Percentiles rank a stretch among this genome's conserved stretches.
Evolutionary conservation across 805 yeast species (phyloP).

Genomic region (Yarrowia sp.): DNA sequence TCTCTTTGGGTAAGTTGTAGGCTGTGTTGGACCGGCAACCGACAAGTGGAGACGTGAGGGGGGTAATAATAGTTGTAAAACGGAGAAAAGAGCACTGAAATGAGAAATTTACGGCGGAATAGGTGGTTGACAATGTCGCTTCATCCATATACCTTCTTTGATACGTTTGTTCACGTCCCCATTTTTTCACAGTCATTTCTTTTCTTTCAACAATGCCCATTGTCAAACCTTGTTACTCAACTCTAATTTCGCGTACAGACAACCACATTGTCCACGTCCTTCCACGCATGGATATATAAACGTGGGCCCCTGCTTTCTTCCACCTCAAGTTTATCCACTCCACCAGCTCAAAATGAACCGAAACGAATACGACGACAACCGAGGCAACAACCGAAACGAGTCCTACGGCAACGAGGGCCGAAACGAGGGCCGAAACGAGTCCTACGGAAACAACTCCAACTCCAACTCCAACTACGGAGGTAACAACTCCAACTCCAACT

Average conservation of each 20-base stretch:
- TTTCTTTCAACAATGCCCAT: constrained; percentile 15
- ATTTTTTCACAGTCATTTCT: not conserved
- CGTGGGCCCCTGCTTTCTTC: not conserved
- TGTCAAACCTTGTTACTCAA: not conserved
- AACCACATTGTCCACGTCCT: not conserved
- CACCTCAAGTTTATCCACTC: not conserved
- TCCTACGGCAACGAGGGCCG: not conserved
- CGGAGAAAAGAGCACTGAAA: too few relatives aligned
- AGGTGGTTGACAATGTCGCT: too few relatives aligned
- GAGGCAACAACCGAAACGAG: too few relatives aligned
- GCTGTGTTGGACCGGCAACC: constrained; percentile 12
- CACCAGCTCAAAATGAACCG: constrained; percentile 17
- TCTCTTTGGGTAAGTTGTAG: not conserved
- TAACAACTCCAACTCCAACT: not conserved
- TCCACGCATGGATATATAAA: constrained; percentile 7
- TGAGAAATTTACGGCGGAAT: too few relatives aligned
- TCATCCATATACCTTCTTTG: too few relatives aligned
- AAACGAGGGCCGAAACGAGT: not conserved
- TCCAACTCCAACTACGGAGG: too few relatives aligned
- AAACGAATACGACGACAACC: constrained; percentile 7
- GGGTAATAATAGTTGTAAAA: not conserved
- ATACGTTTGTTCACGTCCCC: too few relatives aligned
- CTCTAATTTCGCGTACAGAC: not conserved
- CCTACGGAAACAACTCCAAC: too few relatives aligned
- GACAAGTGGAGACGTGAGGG: not conserved